Base-by-base conservation (phyloP, 1,284 basidiomycete genomes). In the Rhizoctonia solani region DNA sequence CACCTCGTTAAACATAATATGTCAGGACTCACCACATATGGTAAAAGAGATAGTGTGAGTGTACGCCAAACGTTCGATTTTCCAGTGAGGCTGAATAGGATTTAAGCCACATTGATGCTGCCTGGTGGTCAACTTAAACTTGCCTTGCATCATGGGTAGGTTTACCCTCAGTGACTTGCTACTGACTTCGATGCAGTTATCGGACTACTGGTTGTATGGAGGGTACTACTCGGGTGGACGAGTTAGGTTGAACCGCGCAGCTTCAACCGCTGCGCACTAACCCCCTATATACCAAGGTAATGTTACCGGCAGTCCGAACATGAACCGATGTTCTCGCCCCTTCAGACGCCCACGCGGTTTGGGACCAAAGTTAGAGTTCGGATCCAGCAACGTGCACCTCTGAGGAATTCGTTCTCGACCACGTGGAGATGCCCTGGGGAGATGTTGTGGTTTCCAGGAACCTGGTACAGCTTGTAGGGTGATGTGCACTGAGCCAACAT, bases 261-360 rank as follows among this genome's bases (percentile, higher is more conserved):
- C 27, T 16, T 23, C 42, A 21, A 32, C 42, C 27, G 34, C 16
- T 32, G 44, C 32, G 56, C 44, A 37, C 32, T 27, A 29, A 34
- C 49, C 29, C 47, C 34, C 34, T 63, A 63, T 63, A 63, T n/a
- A n/a, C n/a, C n/a, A n/a, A n/a, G n/a, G n/a, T n/a, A n/a, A n/a
- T n/a, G n/a, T n/a, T n/a, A n/a, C n/a, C 23, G 46, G 46, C 50
- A 25, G 58, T 32, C 58, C 58, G 58, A 63, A 37, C 47, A 52
- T 42, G 47, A n/a, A n/a, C n/a, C n/a, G n/a, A n/a, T n/a, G n/a
- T n/a, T n/a, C n/a, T n/a, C n/a, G n/a, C n/a, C 56, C 56, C 19
- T 16, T 21, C 56, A 59, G 56, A 47, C 29, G 42, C 56, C 19
- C 44, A 42, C 29, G 39, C 19, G 56, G 56, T 23, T 54, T 27